These are phyloP conservation scores for Puccinia novopanici DNA, from an alignment of 1,284 basidiomycete genomes.

Conservation along the genomic window DNA sequence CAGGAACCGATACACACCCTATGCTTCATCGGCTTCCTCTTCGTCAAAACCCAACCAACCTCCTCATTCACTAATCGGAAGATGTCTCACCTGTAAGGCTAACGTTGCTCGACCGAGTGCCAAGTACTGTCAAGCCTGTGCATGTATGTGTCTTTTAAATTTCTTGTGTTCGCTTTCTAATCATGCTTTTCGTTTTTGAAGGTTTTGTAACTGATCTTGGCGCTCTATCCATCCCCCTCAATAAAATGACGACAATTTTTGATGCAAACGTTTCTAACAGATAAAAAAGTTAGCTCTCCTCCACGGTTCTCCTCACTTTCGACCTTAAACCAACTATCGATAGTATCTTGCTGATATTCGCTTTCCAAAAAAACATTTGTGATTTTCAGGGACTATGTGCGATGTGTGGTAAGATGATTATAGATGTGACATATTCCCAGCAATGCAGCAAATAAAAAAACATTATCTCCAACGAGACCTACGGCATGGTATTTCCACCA, in stretches of 20 bases:
- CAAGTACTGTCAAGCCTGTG: conserved; percentile 49
- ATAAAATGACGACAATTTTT: background rate
- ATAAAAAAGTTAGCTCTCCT: conserved; percentile 29
- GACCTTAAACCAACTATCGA: background rate
- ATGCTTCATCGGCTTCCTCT: conserved; percentile 32
- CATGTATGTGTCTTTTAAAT: conserved; percentile 3
- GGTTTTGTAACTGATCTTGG: background rate
- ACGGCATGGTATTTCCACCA: background rate
- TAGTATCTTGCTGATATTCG: background rate
- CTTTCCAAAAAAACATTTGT: background rate
- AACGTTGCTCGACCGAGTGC: conserved; percentile 34
- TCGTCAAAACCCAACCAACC: conserved; percentile 9
- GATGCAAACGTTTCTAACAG: background rate
- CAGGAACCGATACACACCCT: conserved; percentile 49
- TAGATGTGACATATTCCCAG: conserved; percentile 45
- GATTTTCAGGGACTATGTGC: conserved; percentile 41
- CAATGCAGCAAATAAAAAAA: conserved; percentile 45
- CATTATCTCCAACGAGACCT: background rate
- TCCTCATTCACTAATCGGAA: conserved; percentile 35
- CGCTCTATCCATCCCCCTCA: background rate
- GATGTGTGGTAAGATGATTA: conserved; percentile 49
- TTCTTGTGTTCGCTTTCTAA: background rate
- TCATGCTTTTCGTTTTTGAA: too few species aligned
- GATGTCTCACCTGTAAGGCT: conserved; percentile 50
- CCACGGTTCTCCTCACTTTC: background rate